Evolutionary conservation across 371 early-diverging fungal species (phyloP).

Genomic region (Saksenaea oblongispora): DNA sequence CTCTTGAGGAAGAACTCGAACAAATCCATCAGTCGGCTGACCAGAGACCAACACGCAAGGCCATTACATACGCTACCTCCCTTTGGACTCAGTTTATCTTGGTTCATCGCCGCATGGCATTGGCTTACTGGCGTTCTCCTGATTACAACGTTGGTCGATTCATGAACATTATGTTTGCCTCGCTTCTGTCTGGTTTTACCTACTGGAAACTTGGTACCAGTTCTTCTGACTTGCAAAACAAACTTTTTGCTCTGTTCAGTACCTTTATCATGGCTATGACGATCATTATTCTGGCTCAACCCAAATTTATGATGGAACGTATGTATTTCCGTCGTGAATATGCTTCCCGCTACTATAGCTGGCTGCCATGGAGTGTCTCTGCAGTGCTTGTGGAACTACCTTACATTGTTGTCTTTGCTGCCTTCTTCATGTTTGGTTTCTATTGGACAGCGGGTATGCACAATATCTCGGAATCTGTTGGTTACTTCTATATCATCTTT

Average conservation of each 20-base stretch:
- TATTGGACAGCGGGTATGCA: slow-evolving; percentile 67
- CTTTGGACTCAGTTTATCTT: slow-evolving; percentile 35
- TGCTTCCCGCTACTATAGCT: slow-evolving; percentile 68
- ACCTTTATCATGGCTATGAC: slow-evolving; percentile 60
- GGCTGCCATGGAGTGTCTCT: slow-evolving; percentile 58
- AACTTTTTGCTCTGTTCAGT: slow-evolving; percentile 68
- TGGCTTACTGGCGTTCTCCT: slow-evolving; percentile 59
- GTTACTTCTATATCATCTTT: slow-evolving; percentile 59
- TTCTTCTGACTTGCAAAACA: slow-evolving; percentile 60
- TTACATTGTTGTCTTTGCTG: slow-evolving; percentile 50
- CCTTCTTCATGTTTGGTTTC: slow-evolving; percentile 54
- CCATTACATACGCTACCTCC: slow-evolving; percentile 34
- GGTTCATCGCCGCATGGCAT: slow-evolving; percentile 53
- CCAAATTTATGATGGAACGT: slow-evolving; percentile 66
- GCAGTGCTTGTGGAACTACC: slow-evolving; percentile 56
- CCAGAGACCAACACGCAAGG: slow-evolving; percentile 19
- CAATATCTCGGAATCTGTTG: slow-evolving; percentile 37
- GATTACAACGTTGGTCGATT: slow-evolving; percentile 63
- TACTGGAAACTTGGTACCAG: slow-evolving; percentile 58
- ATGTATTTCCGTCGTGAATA: slow-evolving; percentile 68
- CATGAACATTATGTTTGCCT: slow-evolving; percentile 39
- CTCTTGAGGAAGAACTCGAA: slow-evolving; percentile 23
- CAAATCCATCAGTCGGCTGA: slow-evolving; percentile 21
- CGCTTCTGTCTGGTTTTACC: slow-evolving; percentile 52
- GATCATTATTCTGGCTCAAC: slow-evolving; percentile 67